Base-by-base conservation (phyloP, 495 filamentous ascomycete species). In the Aspergillus nidulans region DNA sequence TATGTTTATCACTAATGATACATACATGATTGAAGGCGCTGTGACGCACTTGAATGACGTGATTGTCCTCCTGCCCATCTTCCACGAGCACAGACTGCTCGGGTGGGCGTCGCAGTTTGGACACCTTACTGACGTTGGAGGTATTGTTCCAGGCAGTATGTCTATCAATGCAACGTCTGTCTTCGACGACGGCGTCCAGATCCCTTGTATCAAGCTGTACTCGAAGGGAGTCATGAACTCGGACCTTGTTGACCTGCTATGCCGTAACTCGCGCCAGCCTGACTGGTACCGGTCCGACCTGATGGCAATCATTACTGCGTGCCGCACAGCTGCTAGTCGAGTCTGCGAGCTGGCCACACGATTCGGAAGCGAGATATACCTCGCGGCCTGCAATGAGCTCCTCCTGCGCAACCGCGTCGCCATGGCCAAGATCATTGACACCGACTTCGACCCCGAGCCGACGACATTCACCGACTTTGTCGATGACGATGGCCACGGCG, bases 111-210 rank as follows among this genome's bases (percentile, higher is more conserved):
- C 77, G 13, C 76, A 78, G 51, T 79, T 80, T 25, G 76, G 77
- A 2, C 77, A 80, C 34, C 56, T 80, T 55, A 79, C 77, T 0
- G 75, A 80, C 52, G 74, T 78, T 0, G 76, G 77, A 5, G 77
- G 77, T 6, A 75, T 74, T n/a, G 77, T 78, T 1, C 76, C 76
- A 1, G 77, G 76, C 0, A 78, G 75, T 50, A 77, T 80, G 71
- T 78, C 75, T 3, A 77, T 78, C 56, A 77, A 78, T 38, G 74
- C 74, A 4, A 69, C 69, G 5, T 78, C 73, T 1, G 68, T 80
- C 9, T 80, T 79, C 45, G 76, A 80, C 38, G 77, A 79, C 30
- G 76, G 77, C 20, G 66, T 80, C 0, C 77, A 80, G 52, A 76
- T 79, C 16, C 77, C 77, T 0, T 70, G 69, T 38, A 66, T 77